Evolutionary conservation across 176 grass and related monocot genomes (phyloP).

Genomic region (Zoysia japonica): DNA sequence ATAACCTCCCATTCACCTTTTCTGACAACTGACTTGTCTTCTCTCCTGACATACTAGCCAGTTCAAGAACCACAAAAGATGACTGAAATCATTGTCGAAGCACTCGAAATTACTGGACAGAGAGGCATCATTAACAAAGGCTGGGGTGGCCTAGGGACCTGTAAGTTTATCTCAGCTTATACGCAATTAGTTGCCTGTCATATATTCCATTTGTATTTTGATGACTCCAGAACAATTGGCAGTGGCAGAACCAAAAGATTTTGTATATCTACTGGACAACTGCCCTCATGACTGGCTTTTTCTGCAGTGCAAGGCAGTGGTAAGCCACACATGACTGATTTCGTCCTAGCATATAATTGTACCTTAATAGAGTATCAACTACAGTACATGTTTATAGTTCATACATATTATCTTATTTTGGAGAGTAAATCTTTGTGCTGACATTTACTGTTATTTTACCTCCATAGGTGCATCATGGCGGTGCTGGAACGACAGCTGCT

Average conservation of each 20-base stretch:
- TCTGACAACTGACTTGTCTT: slow-evolving; percentile 25
- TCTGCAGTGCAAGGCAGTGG: slow-evolving; percentile 91
- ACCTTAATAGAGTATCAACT: neutral
- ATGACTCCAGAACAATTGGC: slow-evolving; percentile 29
- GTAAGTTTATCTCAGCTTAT: slow-evolving; percentile 55
- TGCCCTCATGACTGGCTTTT: slow-evolving; percentile 97
- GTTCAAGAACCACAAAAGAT: slow-evolving; percentile 95
- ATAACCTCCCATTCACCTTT: neutral
- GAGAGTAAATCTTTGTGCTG: neutral
- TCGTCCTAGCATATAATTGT: neutral
- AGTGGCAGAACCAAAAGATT: slow-evolving; percentile 86
- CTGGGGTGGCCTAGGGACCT: slow-evolving; percentile 94
- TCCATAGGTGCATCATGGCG: slow-evolving; percentile 93
- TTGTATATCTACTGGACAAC: slow-evolving; percentile 86
- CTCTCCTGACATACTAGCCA: slow-evolving; percentile 57
- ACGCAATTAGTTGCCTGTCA: slow-evolving; percentile 1
- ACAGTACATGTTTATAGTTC: neutral
- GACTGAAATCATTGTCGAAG: slow-evolving; percentile 82
- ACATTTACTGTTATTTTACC: neutral
- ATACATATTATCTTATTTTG: neutral
- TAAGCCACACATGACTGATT: slow-evolving; percentile 33
- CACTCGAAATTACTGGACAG: slow-evolving; percentile 75
- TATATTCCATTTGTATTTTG: slow-evolving; percentile 33
- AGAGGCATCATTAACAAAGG: slow-evolving; percentile 99
- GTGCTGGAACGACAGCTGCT: slow-evolving; percentile 95